phyloP scores from a whole-genome alignment of 257 asterid genomes.

The Ehretia macrophylla region DNA sequence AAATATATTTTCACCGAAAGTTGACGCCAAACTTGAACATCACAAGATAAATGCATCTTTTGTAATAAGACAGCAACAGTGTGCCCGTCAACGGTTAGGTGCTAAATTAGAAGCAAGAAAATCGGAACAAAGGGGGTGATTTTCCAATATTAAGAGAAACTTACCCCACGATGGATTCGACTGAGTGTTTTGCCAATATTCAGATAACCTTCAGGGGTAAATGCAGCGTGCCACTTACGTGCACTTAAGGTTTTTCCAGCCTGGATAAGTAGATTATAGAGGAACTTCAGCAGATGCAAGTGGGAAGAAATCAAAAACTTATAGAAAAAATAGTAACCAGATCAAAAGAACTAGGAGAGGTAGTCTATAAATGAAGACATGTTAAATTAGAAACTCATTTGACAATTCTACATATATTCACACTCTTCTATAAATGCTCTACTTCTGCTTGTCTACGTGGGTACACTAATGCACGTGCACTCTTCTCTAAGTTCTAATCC shows the following conservation, averaged over 20 bases:
- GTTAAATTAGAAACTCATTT: background rate
- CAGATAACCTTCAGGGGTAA: conserved; percentile 74
- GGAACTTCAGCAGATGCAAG: conserved; percentile 18
- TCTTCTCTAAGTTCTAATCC: too few relatives aligned
- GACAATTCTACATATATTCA: too few relatives aligned
- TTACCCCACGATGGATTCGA: conserved; percentile 84
- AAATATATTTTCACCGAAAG: too few relatives aligned
- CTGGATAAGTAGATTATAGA: conserved; percentile 35
- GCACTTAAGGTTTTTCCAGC: conserved; percentile 86
- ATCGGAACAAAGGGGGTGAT: background rate
- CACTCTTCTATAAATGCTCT: too few relatives aligned
- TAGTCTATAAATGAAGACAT: background rate
- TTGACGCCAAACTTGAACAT: too few relatives aligned
- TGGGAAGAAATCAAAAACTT: conserved; percentile 15
- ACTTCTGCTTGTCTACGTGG: too few relatives aligned
- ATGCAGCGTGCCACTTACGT: conserved; percentile 89
- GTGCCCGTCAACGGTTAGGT: too few relatives aligned
- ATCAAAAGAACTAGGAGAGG: background rate
- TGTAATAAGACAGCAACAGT: too few relatives aligned
- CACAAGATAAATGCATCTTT: too few relatives aligned
- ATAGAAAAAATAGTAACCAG: background rate
- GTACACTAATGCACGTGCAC: too few relatives aligned
- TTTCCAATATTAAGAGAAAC: conserved; percentile 18
- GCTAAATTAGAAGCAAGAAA: background rate
- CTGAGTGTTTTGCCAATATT: conserved; percentile 75